Evolutionary conservation across 1,284 basidiomycete species (phyloP).

Genomic region (Meripilus lineatus): DNA sequence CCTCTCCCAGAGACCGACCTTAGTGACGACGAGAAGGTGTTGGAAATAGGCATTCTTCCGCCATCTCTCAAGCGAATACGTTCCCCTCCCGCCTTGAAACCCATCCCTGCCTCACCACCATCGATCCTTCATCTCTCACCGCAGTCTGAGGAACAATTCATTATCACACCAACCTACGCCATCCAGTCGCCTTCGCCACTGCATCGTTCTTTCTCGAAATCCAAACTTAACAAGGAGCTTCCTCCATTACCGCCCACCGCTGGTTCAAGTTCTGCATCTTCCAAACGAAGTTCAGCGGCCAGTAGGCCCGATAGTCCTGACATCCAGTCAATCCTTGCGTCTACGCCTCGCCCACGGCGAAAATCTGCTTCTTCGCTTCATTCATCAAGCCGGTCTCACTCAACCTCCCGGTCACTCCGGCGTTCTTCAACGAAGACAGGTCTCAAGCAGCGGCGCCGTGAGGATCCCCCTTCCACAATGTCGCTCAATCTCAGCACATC

Average conservation of each 20-base stretch:
- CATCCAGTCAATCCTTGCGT: conserved; percentile 39
- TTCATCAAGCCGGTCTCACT: conserved; percentile 13
- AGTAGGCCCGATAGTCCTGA: conserved; percentile 37
- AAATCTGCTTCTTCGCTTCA: conserved; percentile 20
- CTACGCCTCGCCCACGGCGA: conserved; percentile 39
- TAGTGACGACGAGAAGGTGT: conserved; percentile 22
- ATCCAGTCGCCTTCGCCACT: conserved; percentile 4
- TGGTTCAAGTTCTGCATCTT: conserved; percentile 4
- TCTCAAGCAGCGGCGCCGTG: conserved; percentile 16
- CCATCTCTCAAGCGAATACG: conserved; percentile 6
- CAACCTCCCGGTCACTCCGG: conserved; percentile 18
- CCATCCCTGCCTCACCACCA: neutral
- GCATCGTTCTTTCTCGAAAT: conserved; percentile 2
- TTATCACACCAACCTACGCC: too few relatives aligned
- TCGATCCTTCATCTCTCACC: neutral
- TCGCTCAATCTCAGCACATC: conserved; percentile 2
- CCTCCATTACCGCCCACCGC: conserved; percentile 19
- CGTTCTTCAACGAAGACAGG: conserved; percentile 10
- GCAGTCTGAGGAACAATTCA: too few relatives aligned
- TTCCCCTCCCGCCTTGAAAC: conserved; percentile 6
- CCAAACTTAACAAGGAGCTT: conserved; percentile 20
- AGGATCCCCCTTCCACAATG: conserved; percentile 10
- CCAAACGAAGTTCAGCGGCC: conserved; percentile 9
- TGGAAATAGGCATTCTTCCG: conserved; percentile 16
- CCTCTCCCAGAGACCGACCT: conserved; percentile 17